Evolutionary conservation across 768 basidiomycete species (phyloP).

Genomic region (Lactarius pseudohatsudake): DNA sequence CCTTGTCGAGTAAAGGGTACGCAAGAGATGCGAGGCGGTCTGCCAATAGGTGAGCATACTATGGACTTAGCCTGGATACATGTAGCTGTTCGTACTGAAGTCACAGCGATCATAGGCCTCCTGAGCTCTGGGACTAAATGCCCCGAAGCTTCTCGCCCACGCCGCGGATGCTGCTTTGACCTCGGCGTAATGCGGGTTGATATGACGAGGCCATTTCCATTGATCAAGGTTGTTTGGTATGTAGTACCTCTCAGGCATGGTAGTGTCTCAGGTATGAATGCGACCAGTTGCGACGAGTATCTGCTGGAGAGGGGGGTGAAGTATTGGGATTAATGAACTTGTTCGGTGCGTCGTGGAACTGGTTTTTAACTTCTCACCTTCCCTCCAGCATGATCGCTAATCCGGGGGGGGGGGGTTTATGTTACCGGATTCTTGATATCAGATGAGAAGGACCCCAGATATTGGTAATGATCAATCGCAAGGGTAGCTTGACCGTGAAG

Average conservation of each 20-base stretch:
- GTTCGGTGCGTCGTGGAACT: neutral
- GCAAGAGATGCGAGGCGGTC: slow-evolving; percentile 32
- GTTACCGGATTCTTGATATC: neutral
- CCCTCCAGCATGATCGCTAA: neutral
- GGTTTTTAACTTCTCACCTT: neutral
- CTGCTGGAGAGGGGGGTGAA: neutral
- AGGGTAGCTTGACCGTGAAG: neutral
- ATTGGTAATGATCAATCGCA: neutral
- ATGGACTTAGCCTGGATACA: neutral
- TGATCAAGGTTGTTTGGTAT: slow-evolving; percentile 26
- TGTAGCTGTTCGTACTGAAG: slow-evolving; percentile 26
- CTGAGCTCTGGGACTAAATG: slow-evolving; percentile 30
- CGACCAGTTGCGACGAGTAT: neutral
- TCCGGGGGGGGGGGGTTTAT: neutral
- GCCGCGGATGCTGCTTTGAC: slow-evolving; percentile 30
- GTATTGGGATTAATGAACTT: neutral
- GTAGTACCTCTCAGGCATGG: slow-evolving; percentile 20
- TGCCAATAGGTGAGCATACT: slow-evolving; percentile 11
- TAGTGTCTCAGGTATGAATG: neutral
- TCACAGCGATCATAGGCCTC: slow-evolving; percentile 32
- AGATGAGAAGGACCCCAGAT: slow-evolving; percentile 1
- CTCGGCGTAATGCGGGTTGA: slow-evolving; percentile 31
- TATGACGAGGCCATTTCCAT: slow-evolving; percentile 33
- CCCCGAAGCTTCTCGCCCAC: slow-evolving; percentile 32
- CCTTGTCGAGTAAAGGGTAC: slow-evolving; percentile 29